phyloP scores from a whole-genome alignment of 192 early-diverging fungal species.

The Coemansia sp. region DNA sequence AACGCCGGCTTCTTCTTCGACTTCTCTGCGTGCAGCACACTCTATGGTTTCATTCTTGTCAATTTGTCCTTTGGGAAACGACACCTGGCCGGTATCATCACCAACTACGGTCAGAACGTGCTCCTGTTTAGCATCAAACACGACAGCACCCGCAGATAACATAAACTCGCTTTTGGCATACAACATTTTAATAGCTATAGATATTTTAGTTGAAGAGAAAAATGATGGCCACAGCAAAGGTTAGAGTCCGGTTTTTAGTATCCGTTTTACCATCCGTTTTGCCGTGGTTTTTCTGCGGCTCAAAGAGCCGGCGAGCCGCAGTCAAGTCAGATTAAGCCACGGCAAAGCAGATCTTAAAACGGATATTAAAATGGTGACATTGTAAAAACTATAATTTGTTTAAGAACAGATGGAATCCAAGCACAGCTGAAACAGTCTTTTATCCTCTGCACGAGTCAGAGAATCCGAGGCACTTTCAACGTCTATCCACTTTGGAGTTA shows the following conservation, averaged over 20 bases:
- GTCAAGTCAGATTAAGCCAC: too few relatives aligned
- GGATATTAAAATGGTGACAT: too few relatives aligned
- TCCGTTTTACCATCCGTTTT: too few relatives aligned
- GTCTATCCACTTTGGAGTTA: slow-evolving; percentile 24
- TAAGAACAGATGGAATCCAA: not conserved
- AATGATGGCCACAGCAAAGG: too few relatives aligned
- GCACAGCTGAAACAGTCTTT: slow-evolving; percentile 14
- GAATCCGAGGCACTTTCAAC: not conserved
- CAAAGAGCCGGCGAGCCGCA: too few relatives aligned
- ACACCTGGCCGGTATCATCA: not conserved
- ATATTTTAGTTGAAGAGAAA: too few relatives aligned
- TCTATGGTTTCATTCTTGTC: slow-evolving; percentile 25
- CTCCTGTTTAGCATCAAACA: slow-evolving; percentile 21
- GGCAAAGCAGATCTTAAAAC: too few relatives aligned
- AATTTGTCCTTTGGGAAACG: slow-evolving; percentile 44
- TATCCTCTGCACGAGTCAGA: slow-evolving; percentile 26
- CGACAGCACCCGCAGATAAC: slow-evolving; percentile 48
- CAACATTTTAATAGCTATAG: slow-evolving; percentile 13
- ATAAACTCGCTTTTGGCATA: slow-evolving; percentile 18
- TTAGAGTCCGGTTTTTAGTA: too few relatives aligned
- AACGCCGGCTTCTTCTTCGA: slow-evolving; percentile 41
- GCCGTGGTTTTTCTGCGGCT: too few relatives aligned
- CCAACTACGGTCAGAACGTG: slow-evolving; percentile 24
- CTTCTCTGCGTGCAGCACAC: slow-evolving; percentile 32
- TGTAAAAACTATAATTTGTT: too few relatives aligned